Percentiles rank a stretch among this genome's conserved stretches.
Evolutionary conservation across 1,284 basidiomycete genomes (phyloP).

Genomic region (Phlebopus sp.): DNA sequence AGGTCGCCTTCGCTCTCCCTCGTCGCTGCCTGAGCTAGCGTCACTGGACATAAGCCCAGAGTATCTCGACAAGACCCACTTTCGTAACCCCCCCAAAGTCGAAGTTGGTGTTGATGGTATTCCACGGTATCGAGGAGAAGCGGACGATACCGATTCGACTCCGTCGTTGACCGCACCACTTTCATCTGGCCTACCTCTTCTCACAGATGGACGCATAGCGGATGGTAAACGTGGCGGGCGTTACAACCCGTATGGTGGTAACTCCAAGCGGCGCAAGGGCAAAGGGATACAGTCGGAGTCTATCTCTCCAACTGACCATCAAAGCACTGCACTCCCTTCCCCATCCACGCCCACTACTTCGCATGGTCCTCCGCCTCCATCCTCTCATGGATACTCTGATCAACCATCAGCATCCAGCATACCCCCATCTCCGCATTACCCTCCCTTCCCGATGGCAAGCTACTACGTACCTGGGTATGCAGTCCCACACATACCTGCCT

Average conservation of each 20-base stretch:
- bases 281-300: slow-evolving; percentile 28
- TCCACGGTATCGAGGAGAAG: slow-evolving; percentile 77
- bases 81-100: slow-evolving; percentile 86
- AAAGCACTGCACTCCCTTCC: slow-evolving; percentile 25
- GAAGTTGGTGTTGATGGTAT: slow-evolving; percentile 81
- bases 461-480: slow-evolving; percentile 30
- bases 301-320: slow-evolving; percentile 28
- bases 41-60: slow-evolving; percentile 85
- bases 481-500: not conserved
- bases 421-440: slow-evolving; percentile 26
- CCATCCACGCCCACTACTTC: slow-evolving; percentile 30
- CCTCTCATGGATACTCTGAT: slow-evolving; percentile 23
- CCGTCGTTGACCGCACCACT: slow-evolving; percentile 48
- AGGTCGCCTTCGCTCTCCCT: slow-evolving; percentile 84
- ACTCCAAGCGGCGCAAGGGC: slow-evolving; percentile 37
- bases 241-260: slow-evolving; percentile 46
- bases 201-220: slow-evolving; percentile 43
- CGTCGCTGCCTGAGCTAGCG: slow-evolving; percentile 84
- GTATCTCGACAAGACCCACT: slow-evolving; percentile 88
- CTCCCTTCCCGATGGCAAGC: slow-evolving; percentile 23
- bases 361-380: slow-evolving; percentile 21
- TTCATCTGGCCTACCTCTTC: slow-evolving; percentile 50
- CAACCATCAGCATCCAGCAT: slow-evolving; percentile 21
- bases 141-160: slow-evolving; percentile 59
- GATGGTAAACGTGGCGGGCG: slow-evolving; percentile 48